A percentile compares a stretch with the other conserved stretches of the same genome.
Evolutionary conservation across 352 stramenopile genomes (phyloP).

Genomic region (Globisporangium iwayamae): DNA sequence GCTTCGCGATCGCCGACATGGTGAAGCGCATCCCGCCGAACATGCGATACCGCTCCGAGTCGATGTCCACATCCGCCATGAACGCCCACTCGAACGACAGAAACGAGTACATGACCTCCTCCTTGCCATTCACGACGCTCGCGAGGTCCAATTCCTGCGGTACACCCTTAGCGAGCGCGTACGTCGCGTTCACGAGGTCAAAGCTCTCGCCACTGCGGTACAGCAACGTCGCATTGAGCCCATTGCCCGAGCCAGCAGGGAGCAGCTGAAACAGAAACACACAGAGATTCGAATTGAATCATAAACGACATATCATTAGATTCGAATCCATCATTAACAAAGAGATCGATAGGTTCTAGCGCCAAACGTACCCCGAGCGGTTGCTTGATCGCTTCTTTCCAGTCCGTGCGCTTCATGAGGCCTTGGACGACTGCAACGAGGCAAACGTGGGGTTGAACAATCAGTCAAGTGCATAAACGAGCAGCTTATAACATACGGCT

Average conservation of each 20-base stretch:
- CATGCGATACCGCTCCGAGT: constrained; percentile 56
- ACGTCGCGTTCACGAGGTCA: constrained; percentile 51
- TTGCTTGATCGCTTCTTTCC: constrained; percentile 49
- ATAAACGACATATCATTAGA: background rate
- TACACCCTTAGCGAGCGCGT: constrained; percentile 59
- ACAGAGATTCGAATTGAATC: background rate
- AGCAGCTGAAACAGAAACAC: constrained; percentile 27
- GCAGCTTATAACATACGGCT: background rate
- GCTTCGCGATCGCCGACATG: constrained; percentile 36
- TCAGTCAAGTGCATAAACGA: background rate
- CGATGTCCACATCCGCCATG: constrained; percentile 73
- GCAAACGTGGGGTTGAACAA: background rate
- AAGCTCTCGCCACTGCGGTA: constrained; percentile 46
- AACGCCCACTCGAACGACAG: constrained; percentile 84
- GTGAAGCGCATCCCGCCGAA: constrained; percentile 60
- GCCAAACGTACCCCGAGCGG: constrained; percentile 42
- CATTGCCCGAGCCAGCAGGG: constrained; percentile 63
- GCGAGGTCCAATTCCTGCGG: constrained; percentile 58
- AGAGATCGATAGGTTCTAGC: background rate
- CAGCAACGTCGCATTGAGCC: constrained; percentile 51
- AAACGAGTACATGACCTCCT: constrained; percentile 70
- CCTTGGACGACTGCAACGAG: constrained; percentile 57
- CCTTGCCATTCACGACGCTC: constrained; percentile 40
- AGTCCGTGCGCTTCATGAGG: constrained; percentile 59
- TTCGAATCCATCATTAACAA: background rate